Evolutionary conservation across 2,329 filamentous ascomycete genomes (phyloP).

Genomic region (Colletotrichum agaves): DNA sequence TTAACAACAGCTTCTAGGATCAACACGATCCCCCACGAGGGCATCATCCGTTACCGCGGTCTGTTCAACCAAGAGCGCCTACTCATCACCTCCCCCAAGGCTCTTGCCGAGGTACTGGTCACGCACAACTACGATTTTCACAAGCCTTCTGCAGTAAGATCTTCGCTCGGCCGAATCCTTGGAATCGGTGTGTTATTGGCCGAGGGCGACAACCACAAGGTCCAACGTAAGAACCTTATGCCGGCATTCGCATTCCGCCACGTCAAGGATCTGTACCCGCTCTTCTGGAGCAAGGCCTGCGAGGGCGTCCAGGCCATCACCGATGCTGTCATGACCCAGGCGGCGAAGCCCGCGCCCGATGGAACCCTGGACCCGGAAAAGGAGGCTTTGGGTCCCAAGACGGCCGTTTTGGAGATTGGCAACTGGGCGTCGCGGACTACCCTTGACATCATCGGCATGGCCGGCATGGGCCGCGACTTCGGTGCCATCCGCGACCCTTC

Average conservation of each 20-base stretch:
- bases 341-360: conserved; percentile 47
- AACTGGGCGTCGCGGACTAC: conserved; percentile 75
- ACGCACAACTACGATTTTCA: conserved; percentile 76
- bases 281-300: conserved; percentile 83
- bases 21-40: conserved; percentile 71
- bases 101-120: conserved; percentile 75
- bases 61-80: conserved; percentile 72
- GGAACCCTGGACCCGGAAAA: conserved; percentile 42
- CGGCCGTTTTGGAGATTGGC: conserved; percentile 61
- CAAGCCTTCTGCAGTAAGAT: conserved; percentile 67
- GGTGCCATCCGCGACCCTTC: conserved; percentile 70
- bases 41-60: conserved; percentile 73
- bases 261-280: conserved; percentile 83
- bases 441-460: conserved; percentile 79
- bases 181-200: conserved; percentile 80
- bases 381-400: conserved; percentile 40
- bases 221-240: conserved; percentile 80
- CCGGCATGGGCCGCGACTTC: conserved; percentile 79
- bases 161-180: conserved; percentile 70
- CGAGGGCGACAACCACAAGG: conserved; percentile 91
- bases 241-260: conserved; percentile 89
- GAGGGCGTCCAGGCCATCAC: conserved; percentile 75
- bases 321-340: conserved; percentile 44
- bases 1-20: conserved; percentile 56
- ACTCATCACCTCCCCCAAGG: conserved; percentile 70